A percentile compares a stretch with the other conserved stretches of the same genome.
Evolutionary conservation across 805 yeast species (phyloP).

Genomic region (Saccharomycopsis sp.): DNA sequence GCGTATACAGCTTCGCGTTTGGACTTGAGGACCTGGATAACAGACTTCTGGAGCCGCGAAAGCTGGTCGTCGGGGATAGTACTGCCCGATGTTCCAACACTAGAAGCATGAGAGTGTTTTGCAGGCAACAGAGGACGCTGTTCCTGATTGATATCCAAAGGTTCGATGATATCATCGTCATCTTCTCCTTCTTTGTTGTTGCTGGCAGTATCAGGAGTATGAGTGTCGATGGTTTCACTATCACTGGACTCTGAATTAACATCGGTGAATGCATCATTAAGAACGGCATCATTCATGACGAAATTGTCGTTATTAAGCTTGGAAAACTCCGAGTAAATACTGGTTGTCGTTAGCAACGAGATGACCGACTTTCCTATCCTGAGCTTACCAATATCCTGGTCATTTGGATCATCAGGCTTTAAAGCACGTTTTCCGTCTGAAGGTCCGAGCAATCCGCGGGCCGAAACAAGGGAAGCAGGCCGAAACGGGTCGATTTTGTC

Average conservation of each 20-base stretch:
- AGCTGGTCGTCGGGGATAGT: neutral
- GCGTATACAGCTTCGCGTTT: conserved; percentile 16
- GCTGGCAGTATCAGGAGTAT: neutral
- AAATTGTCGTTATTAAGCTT: conserved; percentile 17
- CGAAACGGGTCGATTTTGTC: too few relatives aligned
- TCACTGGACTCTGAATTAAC: conserved; percentile 11
- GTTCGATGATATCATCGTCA: conserved; percentile 7
- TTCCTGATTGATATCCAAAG: too few relatives aligned
- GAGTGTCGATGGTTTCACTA: conserved; percentile 16
- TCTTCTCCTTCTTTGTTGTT: neutral
- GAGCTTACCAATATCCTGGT: conserved; percentile 9
- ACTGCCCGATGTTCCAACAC: too few relatives aligned
- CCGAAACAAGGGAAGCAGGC: too few relatives aligned
- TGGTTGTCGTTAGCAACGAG: conserved; percentile 50
- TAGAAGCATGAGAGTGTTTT: too few relatives aligned
- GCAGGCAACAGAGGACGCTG: too few relatives aligned
- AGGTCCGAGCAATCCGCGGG: too few relatives aligned
- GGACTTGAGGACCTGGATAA: conserved; percentile 10
- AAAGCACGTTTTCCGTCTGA: conserved; percentile 29
- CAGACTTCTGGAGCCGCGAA: conserved; percentile 16
- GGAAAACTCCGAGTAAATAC: conserved; percentile 39
- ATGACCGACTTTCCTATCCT: conserved; percentile 47
- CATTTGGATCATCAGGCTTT: conserved; percentile 32
- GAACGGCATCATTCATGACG: neutral
- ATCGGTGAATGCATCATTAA: conserved; percentile 17